Conservation (phyloP, 2,329 filamentous ascomycete species). For the Xylariaceae sp. region DNA sequence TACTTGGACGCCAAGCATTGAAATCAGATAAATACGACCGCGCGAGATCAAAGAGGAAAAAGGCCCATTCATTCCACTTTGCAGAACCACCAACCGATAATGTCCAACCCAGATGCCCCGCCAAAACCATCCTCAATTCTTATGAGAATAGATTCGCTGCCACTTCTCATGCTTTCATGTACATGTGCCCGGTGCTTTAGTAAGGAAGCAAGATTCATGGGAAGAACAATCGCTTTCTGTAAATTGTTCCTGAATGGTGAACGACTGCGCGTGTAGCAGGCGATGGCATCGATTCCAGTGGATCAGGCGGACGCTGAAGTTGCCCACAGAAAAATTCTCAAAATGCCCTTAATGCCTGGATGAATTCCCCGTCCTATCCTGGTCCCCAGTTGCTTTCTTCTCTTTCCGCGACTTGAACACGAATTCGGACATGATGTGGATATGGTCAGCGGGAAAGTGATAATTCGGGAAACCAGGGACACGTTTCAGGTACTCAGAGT, state of each 20-base stretch:
- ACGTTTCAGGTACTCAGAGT: conserved; percentile 76
- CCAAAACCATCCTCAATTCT: conserved; percentile 23
- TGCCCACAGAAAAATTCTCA: too few relatives aligned
- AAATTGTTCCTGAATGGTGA: conserved; percentile 1
- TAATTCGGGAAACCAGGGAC: conserved; percentile 92
- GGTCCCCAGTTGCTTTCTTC: conserved; percentile 49
- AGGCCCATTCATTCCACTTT: conserved; percentile 16
- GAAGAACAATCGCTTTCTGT: not conserved
- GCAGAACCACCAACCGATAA: conserved; percentile 19
- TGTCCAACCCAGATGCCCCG: conserved; percentile 25
- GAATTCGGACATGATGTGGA: conserved; percentile 86
- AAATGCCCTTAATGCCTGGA: conserved; percentile 12
- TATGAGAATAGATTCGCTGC: conserved; percentile 23
- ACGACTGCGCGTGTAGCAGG: too few relatives aligned
- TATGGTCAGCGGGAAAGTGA: conserved; percentile 90
- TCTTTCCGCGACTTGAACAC: conserved; percentile 85
- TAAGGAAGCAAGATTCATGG: not conserved
- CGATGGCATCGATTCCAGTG: too few relatives aligned
- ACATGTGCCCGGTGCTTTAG: conserved; percentile 9
- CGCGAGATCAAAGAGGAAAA: conserved; percentile 14
- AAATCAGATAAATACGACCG: conserved; percentile 8
- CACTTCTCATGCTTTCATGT: conserved; percentile 21
- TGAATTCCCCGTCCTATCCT: conserved; percentile 15
- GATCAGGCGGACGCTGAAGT: too few relatives aligned
- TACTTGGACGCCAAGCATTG: conserved; percentile 15